phyloP scores from a whole-genome alignment of 805 yeast genomes.

The Candida ficus region DNA sequence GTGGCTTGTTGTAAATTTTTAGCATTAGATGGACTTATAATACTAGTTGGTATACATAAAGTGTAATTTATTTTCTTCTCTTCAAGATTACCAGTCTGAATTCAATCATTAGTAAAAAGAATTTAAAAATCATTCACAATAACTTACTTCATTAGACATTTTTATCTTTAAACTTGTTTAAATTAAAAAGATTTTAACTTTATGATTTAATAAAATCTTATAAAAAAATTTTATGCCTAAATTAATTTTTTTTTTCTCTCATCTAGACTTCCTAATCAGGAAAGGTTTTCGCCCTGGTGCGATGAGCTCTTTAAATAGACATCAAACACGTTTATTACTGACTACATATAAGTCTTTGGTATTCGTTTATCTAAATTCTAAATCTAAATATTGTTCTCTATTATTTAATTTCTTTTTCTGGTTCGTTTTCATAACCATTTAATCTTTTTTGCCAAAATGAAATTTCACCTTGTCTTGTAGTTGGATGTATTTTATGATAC shows the following conservation, averaged over 20 bases:
- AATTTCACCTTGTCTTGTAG: constrained; percentile 21
- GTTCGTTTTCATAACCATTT: constrained; percentile 2
- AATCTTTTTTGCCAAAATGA: constrained; percentile 24
- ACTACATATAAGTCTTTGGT: no score
- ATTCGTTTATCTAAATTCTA: no score
- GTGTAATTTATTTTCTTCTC: constrained; percentile 34
- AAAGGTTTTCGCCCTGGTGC: constrained; percentile 7
- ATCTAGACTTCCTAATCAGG: not conserved
- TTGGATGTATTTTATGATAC: constrained; percentile 22
- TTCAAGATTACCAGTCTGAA: no score
- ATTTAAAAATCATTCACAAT: not conserved
- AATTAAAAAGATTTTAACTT: no score
- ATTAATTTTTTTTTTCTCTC: not conserved
- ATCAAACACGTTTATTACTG: no score
- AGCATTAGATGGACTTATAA: constrained; percentile 51
- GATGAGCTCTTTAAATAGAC: constrained; percentile 2
- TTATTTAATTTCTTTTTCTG: no score
- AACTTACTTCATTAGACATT: constrained; percentile 8
- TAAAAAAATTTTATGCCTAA: not conserved
- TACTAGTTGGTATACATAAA: constrained; percentile 69
- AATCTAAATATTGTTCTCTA: no score
- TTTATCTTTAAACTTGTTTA: no score
- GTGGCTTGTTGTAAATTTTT: constrained; percentile 70
- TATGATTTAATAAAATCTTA: not conserved
- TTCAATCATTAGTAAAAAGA: not conserved